These are phyloP conservation scores for Leishmania martiniquensis DNA, from an alignment of 208 protist genomes.

Conservation along the genomic window DNA sequence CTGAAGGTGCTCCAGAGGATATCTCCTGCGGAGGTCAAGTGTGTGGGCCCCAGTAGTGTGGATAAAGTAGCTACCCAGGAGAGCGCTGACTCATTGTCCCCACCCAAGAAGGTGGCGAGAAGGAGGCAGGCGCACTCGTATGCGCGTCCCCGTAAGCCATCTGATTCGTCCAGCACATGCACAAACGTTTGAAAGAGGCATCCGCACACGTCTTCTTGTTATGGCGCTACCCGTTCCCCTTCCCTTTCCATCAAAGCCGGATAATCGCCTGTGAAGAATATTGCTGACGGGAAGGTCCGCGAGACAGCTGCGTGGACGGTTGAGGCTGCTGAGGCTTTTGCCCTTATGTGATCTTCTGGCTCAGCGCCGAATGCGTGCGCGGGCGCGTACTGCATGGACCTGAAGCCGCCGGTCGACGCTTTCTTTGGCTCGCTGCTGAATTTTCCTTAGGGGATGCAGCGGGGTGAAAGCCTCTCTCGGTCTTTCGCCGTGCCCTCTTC, in stretches of 20 bases:
- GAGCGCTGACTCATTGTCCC: not conserved
- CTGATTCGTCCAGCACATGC: not conserved
- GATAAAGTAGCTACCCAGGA: not conserved
- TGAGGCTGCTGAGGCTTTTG: not conserved
- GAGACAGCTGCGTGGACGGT: not conserved
- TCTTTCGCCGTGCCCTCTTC: not conserved
- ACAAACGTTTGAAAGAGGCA: not conserved
- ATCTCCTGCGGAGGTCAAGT: not conserved
- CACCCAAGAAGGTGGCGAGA: not conserved
- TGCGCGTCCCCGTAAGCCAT: not conserved
- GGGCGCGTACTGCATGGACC: not conserved
- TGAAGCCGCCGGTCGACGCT: not conserved
- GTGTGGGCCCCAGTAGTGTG: not conserved
- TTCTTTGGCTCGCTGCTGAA: not conserved
- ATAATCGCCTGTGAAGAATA: not conserved
- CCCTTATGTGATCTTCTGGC: not conserved
- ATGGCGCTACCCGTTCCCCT: not conserved
- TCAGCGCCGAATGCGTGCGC: not conserved
- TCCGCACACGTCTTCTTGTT: not conserved
- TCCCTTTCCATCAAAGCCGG: not conserved
- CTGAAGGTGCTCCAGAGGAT: conserved; percentile 60
- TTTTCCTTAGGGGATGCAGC: not conserved
- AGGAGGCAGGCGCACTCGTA: not conserved
- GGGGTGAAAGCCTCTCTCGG: not conserved
- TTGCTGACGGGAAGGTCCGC: not conserved